phyloP scores from a whole-genome alignment of 371 early-diverging fungal genomes.

The Mucor saturninus region DNA sequence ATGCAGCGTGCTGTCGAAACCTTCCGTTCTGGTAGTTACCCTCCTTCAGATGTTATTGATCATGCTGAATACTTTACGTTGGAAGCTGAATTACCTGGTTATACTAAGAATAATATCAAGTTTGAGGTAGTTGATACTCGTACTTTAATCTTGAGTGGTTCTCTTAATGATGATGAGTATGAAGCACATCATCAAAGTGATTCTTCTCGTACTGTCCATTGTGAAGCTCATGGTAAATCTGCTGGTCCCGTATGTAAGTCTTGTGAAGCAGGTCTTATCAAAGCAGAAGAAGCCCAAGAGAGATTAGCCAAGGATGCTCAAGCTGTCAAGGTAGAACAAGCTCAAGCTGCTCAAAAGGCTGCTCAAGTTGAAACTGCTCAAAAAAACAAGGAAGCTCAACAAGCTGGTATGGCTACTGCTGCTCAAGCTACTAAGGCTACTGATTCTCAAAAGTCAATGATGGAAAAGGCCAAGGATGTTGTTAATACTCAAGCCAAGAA shows the following conservation, averaged over 20 bases:
- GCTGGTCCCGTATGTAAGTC: background rate
- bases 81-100: slow-evolving; percentile 43
- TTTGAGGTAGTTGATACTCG: slow-evolving; percentile 31
- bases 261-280: background rate
- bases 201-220: background rate
- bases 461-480: background rate
- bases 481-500: background rate
- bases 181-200: too few species aligned
- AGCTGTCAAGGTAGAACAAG: background rate
- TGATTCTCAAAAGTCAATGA: background rate
- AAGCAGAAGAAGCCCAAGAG: background rate
- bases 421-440: background rate
- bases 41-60: slow-evolving; percentile 36
- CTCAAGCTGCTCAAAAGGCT: background rate
- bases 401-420: background rate
- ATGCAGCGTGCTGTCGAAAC: slow-evolving; percentile 36
- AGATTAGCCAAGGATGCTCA: background rate
- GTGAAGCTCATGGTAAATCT: background rate
- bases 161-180: background rate
- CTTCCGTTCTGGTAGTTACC: slow-evolving; percentile 27
- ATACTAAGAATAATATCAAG: slow-evolving; percentile 37
- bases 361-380: background rate
- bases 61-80: slow-evolving; percentile 31
- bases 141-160: slow-evolving; percentile 35
- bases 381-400: background rate